phyloP scores from a whole-genome alignment of 257 asterid species.

The Phtheirospermum japonicum region DNA sequence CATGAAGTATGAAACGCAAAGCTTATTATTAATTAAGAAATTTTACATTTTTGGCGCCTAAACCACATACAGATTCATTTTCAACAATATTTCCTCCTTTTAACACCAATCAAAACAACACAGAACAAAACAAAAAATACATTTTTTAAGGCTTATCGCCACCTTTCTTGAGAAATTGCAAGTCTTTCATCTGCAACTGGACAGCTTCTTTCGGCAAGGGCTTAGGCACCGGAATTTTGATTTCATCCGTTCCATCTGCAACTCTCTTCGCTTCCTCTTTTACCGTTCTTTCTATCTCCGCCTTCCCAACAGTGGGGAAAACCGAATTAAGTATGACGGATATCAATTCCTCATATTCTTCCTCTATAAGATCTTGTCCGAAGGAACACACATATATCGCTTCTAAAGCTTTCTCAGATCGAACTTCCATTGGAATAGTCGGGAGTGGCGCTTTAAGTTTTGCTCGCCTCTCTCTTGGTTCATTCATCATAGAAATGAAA shows the following conservation, averaged over 20 bases:
- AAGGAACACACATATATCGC: slow-evolving; percentile 77
- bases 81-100: too few relatives aligned
- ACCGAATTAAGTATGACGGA: slow-evolving; percentile 59
- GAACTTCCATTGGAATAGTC: slow-evolving; percentile 62
- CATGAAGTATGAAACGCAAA: too few relatives aligned
- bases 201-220: slow-evolving; percentile 91
- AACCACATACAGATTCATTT: too few relatives aligned
- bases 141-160: too few relatives aligned
- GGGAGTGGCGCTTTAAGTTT: slow-evolving; percentile 51
- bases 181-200: slow-evolving; percentile 81
- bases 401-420: slow-evolving; percentile 92
- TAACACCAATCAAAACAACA: too few relatives aligned
- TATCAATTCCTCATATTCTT: slow-evolving; percentile 66
- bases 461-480: slow-evolving; percentile 76
- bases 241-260: too few relatives aligned
- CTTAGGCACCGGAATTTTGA: slow-evolving; percentile 52
- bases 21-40: too few relatives aligned
- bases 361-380: slow-evolving; percentile 64
- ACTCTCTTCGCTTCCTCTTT: slow-evolving; percentile 63
- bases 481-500: slow-evolving; percentile 68
- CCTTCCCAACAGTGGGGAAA: slow-evolving; percentile 60
- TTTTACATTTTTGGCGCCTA: too few relatives aligned
- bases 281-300: slow-evolving; percentile 52
- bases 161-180: too few relatives aligned
- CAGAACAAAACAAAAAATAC: too few relatives aligned